phyloP scores from a whole-genome alignment of 192 early-diverging fungal genomes.

The Funneliformis geosporum region DNA sequence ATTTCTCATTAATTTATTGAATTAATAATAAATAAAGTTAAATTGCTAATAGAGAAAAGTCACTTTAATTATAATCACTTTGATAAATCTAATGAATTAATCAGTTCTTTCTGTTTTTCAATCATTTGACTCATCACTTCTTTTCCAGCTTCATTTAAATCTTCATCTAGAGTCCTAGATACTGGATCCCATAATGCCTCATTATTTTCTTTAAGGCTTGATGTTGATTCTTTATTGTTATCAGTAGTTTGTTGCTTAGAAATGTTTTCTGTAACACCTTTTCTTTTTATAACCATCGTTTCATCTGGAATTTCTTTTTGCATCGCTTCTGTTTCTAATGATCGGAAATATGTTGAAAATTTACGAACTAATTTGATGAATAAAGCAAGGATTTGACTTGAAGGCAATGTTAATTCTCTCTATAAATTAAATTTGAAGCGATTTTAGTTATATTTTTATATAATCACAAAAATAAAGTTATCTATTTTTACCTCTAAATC shows the following conservation, averaged over 20 bases:
- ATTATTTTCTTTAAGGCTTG: constrained; percentile 45
- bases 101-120: constrained; percentile 76
- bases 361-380: constrained; percentile 95
- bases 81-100: constrained; percentile 73
- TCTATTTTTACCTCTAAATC: constrained; percentile 58
- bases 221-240: constrained; percentile 49
- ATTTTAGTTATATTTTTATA: background rate
- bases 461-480: background rate
- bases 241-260: constrained; percentile 27
- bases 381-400: constrained; percentile 85
- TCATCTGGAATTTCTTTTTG: constrained; percentile 43
- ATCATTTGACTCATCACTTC: constrained; percentile 67
- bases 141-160: constrained; percentile 81
- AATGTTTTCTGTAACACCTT: constrained; percentile 29
- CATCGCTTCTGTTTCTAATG: constrained; percentile 57
- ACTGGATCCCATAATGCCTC: constrained; percentile 89
- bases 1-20: constrained; percentile 34
- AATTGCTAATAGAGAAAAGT: constrained; percentile 18
- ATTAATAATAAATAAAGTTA: constrained; percentile 26
- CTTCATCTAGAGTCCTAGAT: constrained; percentile 73
- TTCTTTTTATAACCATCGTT: constrained; percentile 41
- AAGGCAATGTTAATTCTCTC: constrained; percentile 81
- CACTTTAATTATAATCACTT: constrained; percentile 52
- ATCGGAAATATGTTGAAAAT: constrained; percentile 68
- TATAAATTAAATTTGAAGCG: constrained; percentile 35